A percentile compares a stretch with the other conserved stretches of the same genome.
Conservation (phyloP, 768 basidiomycete genomes). For the Boletus patriciae region DNA sequence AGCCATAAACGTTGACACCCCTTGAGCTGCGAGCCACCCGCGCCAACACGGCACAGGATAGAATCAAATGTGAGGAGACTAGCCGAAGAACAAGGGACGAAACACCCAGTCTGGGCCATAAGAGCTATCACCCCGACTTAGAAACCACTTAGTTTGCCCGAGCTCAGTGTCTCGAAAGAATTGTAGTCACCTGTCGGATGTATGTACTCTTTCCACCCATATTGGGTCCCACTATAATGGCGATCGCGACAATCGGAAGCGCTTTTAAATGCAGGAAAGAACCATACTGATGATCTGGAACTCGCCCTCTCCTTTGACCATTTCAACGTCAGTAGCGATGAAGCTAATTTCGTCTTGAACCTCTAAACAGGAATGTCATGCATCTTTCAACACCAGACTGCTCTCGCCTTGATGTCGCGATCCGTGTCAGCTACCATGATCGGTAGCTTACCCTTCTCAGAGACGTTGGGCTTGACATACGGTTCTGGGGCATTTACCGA, state of each 20-base stretch:
- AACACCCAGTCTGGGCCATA: slow-evolving; percentile 95
- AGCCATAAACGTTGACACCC: slow-evolving; percentile 99
- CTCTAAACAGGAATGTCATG: slow-evolving; percentile 95
- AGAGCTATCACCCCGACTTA: slow-evolving; percentile 93
- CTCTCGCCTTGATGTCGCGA: slow-evolving; percentile 58
- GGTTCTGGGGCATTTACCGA: slow-evolving; percentile 82
- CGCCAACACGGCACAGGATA: slow-evolving; percentile 84
- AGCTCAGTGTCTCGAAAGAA: neutral
- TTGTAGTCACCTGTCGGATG: slow-evolving; percentile 72
- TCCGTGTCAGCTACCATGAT: neutral
- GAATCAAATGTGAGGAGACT: slow-evolving; percentile 78
- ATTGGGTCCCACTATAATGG: slow-evolving; percentile 80
- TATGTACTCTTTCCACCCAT: slow-evolving; percentile 99
- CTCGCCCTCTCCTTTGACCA: slow-evolving; percentile 91
- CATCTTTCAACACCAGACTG: slow-evolving; percentile 76
- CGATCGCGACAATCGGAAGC: neutral
- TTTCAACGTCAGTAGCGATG: slow-evolving; percentile 93
- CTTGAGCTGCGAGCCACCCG: slow-evolving; percentile 96
- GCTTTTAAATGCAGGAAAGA: neutral
- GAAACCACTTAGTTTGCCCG: neutral
- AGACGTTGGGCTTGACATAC: slow-evolving; percentile 83
- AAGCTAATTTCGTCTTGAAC: slow-evolving; percentile 94
- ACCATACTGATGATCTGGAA: slow-evolving; percentile 89
- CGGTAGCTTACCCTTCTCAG: slow-evolving; percentile 61
- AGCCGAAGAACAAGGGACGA: slow-evolving; percentile 90